phyloP scores from a whole-genome alignment of 306 rosid genomes.

The Prunus armeniaca region DNA sequence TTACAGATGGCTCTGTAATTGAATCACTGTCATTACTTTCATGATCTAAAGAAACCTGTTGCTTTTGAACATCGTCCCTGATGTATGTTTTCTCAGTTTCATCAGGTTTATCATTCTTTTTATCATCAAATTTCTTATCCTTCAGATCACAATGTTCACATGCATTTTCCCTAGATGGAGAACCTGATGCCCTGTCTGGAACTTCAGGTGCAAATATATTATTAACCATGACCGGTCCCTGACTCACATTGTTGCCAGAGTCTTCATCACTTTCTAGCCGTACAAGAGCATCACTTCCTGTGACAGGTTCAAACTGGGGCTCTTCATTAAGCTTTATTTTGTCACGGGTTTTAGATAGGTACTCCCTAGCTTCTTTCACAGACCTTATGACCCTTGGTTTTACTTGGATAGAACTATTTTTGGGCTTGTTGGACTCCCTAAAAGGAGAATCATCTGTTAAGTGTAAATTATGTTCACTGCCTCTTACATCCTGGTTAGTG shows the following conservation, averaged over 20 bases:
- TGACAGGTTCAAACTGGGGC: slow-evolving; percentile 20
- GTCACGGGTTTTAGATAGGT: slow-evolving; percentile 50
- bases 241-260: slow-evolving; percentile 23
- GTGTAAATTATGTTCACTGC: slow-evolving; percentile 19
- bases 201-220: slow-evolving; percentile 16
- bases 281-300: slow-evolving; percentile 29
- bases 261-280: slow-evolving; percentile 35
- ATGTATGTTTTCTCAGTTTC: slow-evolving; percentile 24
- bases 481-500: slow-evolving; percentile 26
- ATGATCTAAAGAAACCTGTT: slow-evolving; percentile 29
- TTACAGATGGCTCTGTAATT: slow-evolving; percentile 27
- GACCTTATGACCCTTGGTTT: slow-evolving; percentile 70
- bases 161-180: slow-evolving; percentile 32
- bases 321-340: slow-evolving; percentile 36
- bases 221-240: slow-evolving; percentile 23
- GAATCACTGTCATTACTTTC: slow-evolving; percentile 35
- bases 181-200: slow-evolving; percentile 36
- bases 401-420: slow-evolving; percentile 28
- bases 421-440: slow-evolving; percentile 34
- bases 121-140: slow-evolving; percentile 34
- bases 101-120: slow-evolving; percentile 28
- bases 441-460: slow-evolving; percentile 27
- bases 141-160: slow-evolving; percentile 34
- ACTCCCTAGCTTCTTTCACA: slow-evolving; percentile 85
- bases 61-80: slow-evolving; percentile 31